Base-by-base conservation (phyloP, 495 filamentous ascomycete species). In the Usnea hakonensis region DNA sequence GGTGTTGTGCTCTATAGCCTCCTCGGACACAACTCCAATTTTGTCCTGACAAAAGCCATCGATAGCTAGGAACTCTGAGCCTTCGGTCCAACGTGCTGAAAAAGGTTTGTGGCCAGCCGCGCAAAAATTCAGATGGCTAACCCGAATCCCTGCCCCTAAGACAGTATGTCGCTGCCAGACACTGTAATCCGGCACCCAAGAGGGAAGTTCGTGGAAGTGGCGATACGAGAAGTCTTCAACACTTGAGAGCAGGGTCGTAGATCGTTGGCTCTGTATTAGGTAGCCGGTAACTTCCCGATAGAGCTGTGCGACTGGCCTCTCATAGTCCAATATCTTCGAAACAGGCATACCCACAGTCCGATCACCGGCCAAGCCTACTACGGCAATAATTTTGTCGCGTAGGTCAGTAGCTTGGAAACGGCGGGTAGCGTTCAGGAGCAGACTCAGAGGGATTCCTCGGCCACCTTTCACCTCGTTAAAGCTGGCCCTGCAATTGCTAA, bases 321-420 rank as follows among this genome's bases (percentile, higher is more conserved):
- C 32, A 26, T 65, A 65, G 60, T 62, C 58, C 11, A 61, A 19
- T n/a, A 62, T 40, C 14, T 16, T 40, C 28, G 38, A 55, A 54
- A 38, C 38, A 55, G 38, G 50, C 21, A 48, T 38, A 38, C 54
- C 50, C 2, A 41, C 21, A 11, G 30, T 54, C 16, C 54, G 26
- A 32, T 37, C n/a, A 43, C 14, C 26, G 16, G 60, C 30, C 52
- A 62, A 38, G 17, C 69, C 66, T 21, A 70, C 63, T 17, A 72
- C 57, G 14, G 68, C 65, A 58, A 71, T 70, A n/a, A 70, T 58
- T 33, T 72, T 73, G 53, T 73, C 71, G 13, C 70, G 55, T 4
- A 68, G 71, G 43, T 71, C 68, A 10, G 64, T 63, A 5, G 66
- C 64, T 64, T 58, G 13, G 64, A 63, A 40, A 46, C 60, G 63